phyloP scores from a whole-genome alignment of 768 basidiomycete species.

The Kwoniella sp. region DNA sequence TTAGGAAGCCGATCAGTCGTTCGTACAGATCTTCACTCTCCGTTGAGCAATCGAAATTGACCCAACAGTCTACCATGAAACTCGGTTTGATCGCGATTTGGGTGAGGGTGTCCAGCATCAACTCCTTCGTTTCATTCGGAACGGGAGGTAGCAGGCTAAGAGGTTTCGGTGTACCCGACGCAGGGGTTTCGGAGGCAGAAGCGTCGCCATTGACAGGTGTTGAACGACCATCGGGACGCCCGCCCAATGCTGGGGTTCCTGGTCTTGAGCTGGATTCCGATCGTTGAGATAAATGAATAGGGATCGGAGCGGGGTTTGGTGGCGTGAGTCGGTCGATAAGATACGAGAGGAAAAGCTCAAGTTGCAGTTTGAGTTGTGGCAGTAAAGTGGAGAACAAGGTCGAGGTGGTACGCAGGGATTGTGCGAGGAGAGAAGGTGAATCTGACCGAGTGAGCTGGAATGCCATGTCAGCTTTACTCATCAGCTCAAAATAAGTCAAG shows the following conservation, averaged over 20 bases:
- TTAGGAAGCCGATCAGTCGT: constrained; percentile 76
- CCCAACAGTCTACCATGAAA: constrained; percentile 94
- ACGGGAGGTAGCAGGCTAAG: constrained; percentile 63
- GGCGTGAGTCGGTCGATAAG: constrained; percentile 85
- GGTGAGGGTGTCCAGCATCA: constrained; percentile 83
- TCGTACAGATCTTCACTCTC: constrained; percentile 97
- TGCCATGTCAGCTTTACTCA: background rate
- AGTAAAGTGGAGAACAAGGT: constrained; percentile 88
- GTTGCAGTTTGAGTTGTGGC: constrained; percentile 83
- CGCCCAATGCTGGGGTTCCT: constrained; percentile 27
- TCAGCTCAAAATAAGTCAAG: background rate
- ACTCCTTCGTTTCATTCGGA: constrained; percentile 80
- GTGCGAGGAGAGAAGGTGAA: constrained; percentile 74
- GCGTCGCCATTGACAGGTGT: constrained; percentile 59
- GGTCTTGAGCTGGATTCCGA: constrained; percentile 32
- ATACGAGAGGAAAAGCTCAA: constrained; percentile 92
- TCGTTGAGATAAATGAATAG: constrained; percentile 32
- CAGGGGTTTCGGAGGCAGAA: constrained; percentile 52
- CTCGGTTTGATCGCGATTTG: constrained; percentile 79
- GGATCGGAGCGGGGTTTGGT: constrained; percentile 41
- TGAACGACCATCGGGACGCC: constrained; percentile 58
- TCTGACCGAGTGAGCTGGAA: constrained; percentile 79
- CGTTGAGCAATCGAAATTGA: constrained; percentile 95
- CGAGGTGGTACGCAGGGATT: constrained; percentile 79
- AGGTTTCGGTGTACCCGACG: constrained; percentile 56